Evolutionary conservation across 2,329 filamentous ascomycete species (phyloP).

Genomic region (Penicillium sp.): DNA sequence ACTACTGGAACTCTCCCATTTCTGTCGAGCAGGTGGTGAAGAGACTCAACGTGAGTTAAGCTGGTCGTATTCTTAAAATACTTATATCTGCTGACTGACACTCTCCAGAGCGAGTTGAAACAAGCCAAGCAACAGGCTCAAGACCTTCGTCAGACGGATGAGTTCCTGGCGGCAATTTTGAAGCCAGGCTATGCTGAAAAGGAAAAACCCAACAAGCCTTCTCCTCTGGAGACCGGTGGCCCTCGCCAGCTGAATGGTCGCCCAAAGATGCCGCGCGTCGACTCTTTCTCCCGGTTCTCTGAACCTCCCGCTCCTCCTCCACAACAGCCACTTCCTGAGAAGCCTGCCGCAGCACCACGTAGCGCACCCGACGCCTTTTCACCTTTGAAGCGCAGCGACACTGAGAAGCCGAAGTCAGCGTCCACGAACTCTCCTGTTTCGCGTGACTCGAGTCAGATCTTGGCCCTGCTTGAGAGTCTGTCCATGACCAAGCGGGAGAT

Average conservation of each 20-base stretch:
- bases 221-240: constrained; percentile 47
- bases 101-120: constrained; percentile 79
- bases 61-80: background rate
- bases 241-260: constrained; percentile 49
- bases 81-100: background rate
- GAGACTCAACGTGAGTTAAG: constrained; percentile 66
- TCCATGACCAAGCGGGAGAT: constrained; percentile 83
- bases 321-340: constrained; percentile 89
- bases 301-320: constrained; percentile 92
- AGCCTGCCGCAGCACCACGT: constrained; percentile 67
- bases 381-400: constrained; percentile 72
- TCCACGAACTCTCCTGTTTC: constrained; percentile 47
- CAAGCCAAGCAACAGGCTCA: constrained; percentile 83
- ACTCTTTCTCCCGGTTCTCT: constrained; percentile 82
- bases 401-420: constrained; percentile 67
- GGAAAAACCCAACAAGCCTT: constrained; percentile 49
- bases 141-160: constrained; percentile 78
- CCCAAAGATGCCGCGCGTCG: constrained; percentile 59
- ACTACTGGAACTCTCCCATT: constrained; percentile 84
- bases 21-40: constrained; percentile 96
- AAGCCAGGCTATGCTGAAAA: constrained; percentile 65
- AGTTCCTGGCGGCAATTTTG: constrained; percentile 76
- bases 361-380: constrained; percentile 47
- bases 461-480: constrained; percentile 81
- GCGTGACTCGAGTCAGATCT: constrained; percentile 70